Evolutionary conservation across 371 early-diverging fungal genomes (phyloP).

Genomic region (Circinella umbellata): DNA sequence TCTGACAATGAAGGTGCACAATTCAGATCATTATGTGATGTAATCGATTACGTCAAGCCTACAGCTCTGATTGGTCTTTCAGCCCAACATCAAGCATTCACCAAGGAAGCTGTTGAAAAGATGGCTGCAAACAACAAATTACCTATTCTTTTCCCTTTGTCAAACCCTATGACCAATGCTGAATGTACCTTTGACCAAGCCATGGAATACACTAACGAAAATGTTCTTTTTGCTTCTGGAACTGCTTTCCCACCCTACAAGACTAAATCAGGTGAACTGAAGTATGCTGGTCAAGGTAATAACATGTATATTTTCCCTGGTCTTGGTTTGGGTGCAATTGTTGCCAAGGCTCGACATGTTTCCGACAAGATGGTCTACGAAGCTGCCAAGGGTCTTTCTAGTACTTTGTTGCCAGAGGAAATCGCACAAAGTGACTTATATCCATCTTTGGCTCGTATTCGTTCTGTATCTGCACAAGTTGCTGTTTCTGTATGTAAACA

Average conservation of each 20-base stretch:
- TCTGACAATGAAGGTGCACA: slow-evolving; percentile 77
- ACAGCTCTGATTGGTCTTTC: slow-evolving; percentile 87
- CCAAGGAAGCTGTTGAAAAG: slow-evolving; percentile 58
- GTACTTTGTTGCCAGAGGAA: slow-evolving; percentile 74
- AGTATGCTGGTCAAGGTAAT: slow-evolving; percentile 26
- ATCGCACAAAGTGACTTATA: slow-evolving; percentile 70
- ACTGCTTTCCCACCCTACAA: slow-evolving; percentile 87
- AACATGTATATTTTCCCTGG: slow-evolving; percentile 74
- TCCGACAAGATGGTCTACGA: slow-evolving; percentile 84
- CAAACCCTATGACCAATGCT: slow-evolving; percentile 86
- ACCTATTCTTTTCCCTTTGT: slow-evolving; percentile 93
- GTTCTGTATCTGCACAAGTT: slow-evolving; percentile 77
- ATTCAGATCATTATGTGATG: slow-evolving; percentile 68
- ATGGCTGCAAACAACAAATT: slow-evolving; percentile 78
- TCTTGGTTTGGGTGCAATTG: slow-evolving; percentile 82
- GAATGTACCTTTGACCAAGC: slow-evolving; percentile 93
- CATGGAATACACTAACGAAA: slow-evolving; percentile 77
- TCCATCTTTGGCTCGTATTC: slow-evolving; percentile 83
- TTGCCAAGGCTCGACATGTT: slow-evolving; percentile 70
- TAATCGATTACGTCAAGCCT: slow-evolving; percentile 77
- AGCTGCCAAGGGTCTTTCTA: slow-evolving; percentile 83
- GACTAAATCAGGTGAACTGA: slow-evolving; percentile 44
- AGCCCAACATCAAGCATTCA: slow-evolving; percentile 77
- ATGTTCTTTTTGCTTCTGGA: slow-evolving; percentile 91
- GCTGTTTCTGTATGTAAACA: slow-evolving; percentile 78